Percentiles rank a stretch among this genome's conserved stretches.
Evolutionary conservation across 2,329 filamentous ascomycete species (phyloP).

Genomic region (Aspergillus fumigatiaffinis): DNA sequence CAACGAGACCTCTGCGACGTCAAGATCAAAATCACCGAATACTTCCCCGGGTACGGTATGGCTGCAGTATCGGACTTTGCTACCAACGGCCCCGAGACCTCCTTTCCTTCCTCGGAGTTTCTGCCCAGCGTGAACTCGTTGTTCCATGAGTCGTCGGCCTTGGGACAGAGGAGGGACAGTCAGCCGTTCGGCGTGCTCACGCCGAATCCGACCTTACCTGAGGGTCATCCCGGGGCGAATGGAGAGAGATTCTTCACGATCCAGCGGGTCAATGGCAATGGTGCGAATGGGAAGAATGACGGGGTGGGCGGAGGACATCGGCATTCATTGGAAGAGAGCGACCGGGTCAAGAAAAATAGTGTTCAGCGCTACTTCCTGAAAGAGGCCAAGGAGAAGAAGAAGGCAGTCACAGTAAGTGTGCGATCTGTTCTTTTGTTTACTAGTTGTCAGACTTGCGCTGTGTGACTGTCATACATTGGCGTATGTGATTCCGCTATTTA

Average conservation of each 20-base stretch:
- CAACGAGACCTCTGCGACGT: constrained; percentile 78
- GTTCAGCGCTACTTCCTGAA: constrained; percentile 64
- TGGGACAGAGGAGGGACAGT: constrained; percentile 6
- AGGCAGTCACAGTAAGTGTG: constrained; percentile 47
- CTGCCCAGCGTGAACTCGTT: constrained; percentile 22
- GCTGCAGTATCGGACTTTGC: constrained; percentile 17
- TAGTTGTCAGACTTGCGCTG: not conserved
- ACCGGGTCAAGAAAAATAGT: constrained; percentile 77
- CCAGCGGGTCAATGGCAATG: constrained; percentile 73
- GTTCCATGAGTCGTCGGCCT: constrained; percentile 12
- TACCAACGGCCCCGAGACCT: constrained; percentile 14
- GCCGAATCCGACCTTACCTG: constrained; percentile 37
- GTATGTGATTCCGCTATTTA: constrained; percentile 2
- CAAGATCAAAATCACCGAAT: constrained; percentile 82
- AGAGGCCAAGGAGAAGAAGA: constrained; percentile 63
- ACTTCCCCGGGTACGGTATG: constrained; percentile 54
- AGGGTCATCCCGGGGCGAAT: constrained; percentile 45
- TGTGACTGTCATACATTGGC: not conserved
- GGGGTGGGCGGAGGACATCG: constrained; percentile 69
- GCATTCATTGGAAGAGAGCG: constrained; percentile 68
- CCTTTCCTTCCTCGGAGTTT: constrained; percentile 17
- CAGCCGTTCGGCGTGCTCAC: constrained; percentile 44
- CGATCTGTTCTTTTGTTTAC: not conserved
- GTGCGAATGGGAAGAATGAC: constrained; percentile 67
- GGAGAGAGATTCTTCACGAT: constrained; percentile 66